Percentiles rank a stretch among this genome's conserved stretches.
Evolutionary conservation across 2,329 filamentous ascomycete species (phyloP).

Genomic region (Teratosphaeria nubilosa): DNA sequence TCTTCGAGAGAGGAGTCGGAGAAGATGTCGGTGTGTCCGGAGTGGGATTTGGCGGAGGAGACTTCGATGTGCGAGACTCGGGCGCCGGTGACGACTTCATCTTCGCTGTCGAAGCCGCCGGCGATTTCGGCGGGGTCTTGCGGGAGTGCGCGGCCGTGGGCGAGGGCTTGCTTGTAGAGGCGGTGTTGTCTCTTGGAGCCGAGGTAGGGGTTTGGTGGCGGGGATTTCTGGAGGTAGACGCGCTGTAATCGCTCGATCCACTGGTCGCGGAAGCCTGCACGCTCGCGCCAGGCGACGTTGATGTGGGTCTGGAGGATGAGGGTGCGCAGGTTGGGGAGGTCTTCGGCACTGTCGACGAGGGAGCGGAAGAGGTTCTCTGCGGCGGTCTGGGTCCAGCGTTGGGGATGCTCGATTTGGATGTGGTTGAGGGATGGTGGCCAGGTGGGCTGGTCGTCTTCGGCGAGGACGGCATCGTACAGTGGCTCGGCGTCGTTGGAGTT

Average conservation of each 20-base stretch:
- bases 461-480: slow-evolving; percentile 58
- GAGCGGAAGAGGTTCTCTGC: slow-evolving; percentile 73
- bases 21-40: slow-evolving; percentile 15
- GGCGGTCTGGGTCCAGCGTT: slow-evolving; percentile 58
- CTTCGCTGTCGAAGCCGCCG: slow-evolving; percentile 5
- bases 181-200: slow-evolving; percentile 34
- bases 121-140: slow-evolving; percentile 1
- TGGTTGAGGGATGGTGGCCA: slow-evolving; percentile 67
- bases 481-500: slow-evolving; percentile 64
- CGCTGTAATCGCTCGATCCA: slow-evolving; percentile 64
- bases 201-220: slow-evolving; percentile 35
- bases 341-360: slow-evolving; percentile 59
- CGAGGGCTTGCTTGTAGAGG: slow-evolving; percentile 27
- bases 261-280: slow-evolving; percentile 65
- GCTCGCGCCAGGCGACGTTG: slow-evolving; percentile 68
- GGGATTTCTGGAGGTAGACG: slow-evolving; percentile 49
- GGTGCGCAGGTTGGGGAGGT: slow-evolving; percentile 56
- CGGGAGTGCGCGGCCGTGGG: slow-evolving; percentile 1
- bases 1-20: slow-evolving; percentile 11
- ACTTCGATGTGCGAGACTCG: slow-evolving; percentile 16
- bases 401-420: slow-evolving; percentile 66
- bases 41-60: slow-evolving; percentile 13
- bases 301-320: slow-evolving; percentile 69
- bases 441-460: slow-evolving; percentile 53
- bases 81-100: slow-evolving; percentile 2